phyloP scores from a whole-genome alignment of 768 basidiomycete species.

The Amanita exitialis region DNA sequence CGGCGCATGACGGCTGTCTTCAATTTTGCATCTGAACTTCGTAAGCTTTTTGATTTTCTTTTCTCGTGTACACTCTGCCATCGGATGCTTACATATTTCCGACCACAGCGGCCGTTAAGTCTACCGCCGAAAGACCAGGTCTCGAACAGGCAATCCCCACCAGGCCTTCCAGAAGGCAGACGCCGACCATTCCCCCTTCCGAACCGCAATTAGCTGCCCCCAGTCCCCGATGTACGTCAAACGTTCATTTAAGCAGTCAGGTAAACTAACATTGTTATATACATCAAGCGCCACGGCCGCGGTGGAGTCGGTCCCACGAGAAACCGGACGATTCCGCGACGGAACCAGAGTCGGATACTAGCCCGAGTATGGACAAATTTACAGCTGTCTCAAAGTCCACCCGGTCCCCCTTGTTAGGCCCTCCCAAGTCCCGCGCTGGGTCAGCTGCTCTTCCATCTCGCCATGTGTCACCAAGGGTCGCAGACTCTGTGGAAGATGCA shows the following conservation, averaged over 20 bases:
- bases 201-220: slow-evolving; percentile 4
- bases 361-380: slow-evolving; percentile 13
- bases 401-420: slow-evolving; percentile 11
- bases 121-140: slow-evolving; percentile 33
- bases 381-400: slow-evolving; percentile 5
- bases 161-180: slow-evolving; percentile 7
- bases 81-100: slow-evolving; percentile 7
- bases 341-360: slow-evolving; percentile 29
- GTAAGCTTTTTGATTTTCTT: slow-evolving; percentile 30
- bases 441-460: slow-evolving; percentile 2
- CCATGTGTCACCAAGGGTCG: not conserved
- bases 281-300: slow-evolving; percentile 7
- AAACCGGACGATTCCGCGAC: slow-evolving; percentile 28
- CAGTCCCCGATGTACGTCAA: slow-evolving; percentile 9
- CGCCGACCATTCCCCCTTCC: slow-evolving; percentile 7
- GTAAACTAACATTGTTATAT: not conserved
- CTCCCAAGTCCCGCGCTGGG: not conserved
- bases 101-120: slow-evolving; percentile 39
- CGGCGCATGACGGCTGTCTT: slow-evolving; percentile 65
- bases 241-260: not conserved
- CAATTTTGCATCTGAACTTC: slow-evolving; percentile 54
- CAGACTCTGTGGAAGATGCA: not conserved
- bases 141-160: slow-evolving; percentile 20
- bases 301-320: not conserved
- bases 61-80: slow-evolving; percentile 5